Conservation (phyloP, 108 stramenopile genomes). For the Cyclotella kingstonii region DNA sequence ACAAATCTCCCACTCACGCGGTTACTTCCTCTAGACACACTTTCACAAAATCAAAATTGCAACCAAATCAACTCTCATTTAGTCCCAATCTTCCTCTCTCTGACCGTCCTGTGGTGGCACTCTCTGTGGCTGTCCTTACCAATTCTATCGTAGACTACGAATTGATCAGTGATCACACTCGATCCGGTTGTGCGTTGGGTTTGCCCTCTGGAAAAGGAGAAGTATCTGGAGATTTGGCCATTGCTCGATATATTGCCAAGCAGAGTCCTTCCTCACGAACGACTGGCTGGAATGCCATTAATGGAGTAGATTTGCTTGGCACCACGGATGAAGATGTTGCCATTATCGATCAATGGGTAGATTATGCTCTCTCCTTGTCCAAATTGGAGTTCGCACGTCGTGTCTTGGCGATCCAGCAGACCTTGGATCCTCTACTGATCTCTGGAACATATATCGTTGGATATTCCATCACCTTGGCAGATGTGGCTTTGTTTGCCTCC, state of each 20-base stretch:
- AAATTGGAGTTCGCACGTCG: constrained; percentile 50
- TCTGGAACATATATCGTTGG: constrained; percentile 72
- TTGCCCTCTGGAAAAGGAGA: constrained; percentile 34
- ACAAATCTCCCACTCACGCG: background rate
- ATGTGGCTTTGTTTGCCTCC: constrained; percentile 79
- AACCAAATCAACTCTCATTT: constrained; percentile 67
- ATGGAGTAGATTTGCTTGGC: constrained; percentile 18
- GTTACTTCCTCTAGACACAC: background rate
- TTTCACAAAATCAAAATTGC: constrained; percentile 31
- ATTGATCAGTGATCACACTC: constrained; percentile 67
- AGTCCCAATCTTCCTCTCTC: constrained; percentile 71
- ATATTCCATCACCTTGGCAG: constrained; percentile 80
- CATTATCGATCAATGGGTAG: constrained; percentile 88
- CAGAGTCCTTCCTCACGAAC: background rate
- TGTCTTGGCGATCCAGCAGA: constrained; percentile 58
- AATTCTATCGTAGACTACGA: constrained; percentile 63
- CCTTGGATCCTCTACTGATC: constrained; percentile 68
- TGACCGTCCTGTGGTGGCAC: constrained; percentile 75
- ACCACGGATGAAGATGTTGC: constrained; percentile 36
- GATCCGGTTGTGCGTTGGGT: constrained; percentile 47
- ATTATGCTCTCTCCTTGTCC: constrained; percentile 71
- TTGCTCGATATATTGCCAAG: constrained; percentile 64
- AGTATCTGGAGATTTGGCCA: constrained; percentile 75
- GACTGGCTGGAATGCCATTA: too few species aligned
- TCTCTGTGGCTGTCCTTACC: constrained; percentile 65